Percentiles rank a stretch among this genome's conserved stretches.
These are phyloP conservation scores for Epichloe sibirici DNA, from an alignment of 2,329 filamentous ascomycete species.

Conservation along the genomic window DNA sequence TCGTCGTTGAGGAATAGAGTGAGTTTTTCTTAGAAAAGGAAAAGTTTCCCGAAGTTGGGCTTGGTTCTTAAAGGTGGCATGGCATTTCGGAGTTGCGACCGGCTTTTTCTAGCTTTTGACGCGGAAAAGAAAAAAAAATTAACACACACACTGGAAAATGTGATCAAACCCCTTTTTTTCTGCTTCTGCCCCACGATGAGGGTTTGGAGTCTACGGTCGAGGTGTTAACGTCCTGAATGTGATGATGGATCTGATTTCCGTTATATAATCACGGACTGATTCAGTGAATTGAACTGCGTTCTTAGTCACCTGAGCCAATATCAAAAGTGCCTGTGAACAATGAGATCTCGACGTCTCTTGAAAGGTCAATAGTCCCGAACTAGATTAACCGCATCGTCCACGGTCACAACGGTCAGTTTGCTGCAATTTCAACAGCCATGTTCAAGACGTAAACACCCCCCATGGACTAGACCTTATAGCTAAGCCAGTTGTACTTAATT, in stretches of 20 bases:
- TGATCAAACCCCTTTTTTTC: constrained; percentile 19
- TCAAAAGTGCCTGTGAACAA: neutral
- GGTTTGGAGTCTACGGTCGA: neutral
- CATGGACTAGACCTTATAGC: neutral
- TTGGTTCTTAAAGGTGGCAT: constrained; percentile 30
- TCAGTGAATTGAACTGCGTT: neutral
- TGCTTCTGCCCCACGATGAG: neutral
- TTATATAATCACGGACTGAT: neutral
- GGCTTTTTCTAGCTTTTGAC: constrained; percentile 31
- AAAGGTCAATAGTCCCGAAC: neutral
- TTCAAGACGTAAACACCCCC: neutral
- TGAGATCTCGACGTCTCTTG: neutral
- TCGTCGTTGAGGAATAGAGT: constrained; percentile 65
- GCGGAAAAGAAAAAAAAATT: constrained; percentile 22
- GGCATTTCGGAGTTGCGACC: constrained; percentile 35
- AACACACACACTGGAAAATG: constrained; percentile 14
- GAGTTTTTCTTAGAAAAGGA: constrained; percentile 7
- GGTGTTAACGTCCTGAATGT: constrained; percentile 2
- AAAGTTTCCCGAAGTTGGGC: constrained; percentile 23
- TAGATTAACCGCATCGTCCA: neutral
- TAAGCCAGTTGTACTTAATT: constrained; percentile 1
- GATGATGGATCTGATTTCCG: constrained; percentile 4
- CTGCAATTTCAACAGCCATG: neutral
- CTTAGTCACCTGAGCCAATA: neutral
- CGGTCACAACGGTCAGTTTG: neutral